A percentile compares a stretch with the other conserved stretches of the same genome.
phyloP scores from a whole-genome alignment of 768 basidiomycete genomes.

The Hortiboletus flavorubellus region DNA sequence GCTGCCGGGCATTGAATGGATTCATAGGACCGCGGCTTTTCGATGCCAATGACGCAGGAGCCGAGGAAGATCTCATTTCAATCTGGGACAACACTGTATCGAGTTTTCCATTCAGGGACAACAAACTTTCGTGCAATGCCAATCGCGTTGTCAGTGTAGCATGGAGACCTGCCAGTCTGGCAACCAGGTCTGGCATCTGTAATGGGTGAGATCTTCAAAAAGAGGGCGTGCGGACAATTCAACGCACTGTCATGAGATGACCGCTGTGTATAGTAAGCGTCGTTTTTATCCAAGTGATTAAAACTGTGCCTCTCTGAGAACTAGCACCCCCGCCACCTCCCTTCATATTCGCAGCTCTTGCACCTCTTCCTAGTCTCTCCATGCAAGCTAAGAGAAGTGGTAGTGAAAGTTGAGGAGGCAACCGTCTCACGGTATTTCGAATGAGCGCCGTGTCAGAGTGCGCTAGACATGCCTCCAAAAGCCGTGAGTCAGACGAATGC shows the following conservation, averaged over 20 bases:
- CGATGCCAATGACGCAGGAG: conserved; percentile 52
- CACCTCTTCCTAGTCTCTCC: conserved; percentile 79
- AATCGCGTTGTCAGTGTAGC: conserved; percentile 76
- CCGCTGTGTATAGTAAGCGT: conserved; percentile 84
- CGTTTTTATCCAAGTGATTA: conserved; percentile 76
- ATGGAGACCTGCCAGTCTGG: conserved; percentile 82
- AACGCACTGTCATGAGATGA: conserved; percentile 88
- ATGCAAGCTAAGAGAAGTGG: conserved; percentile 85
- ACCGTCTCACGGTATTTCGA: conserved; percentile 77
- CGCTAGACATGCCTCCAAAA: conserved; percentile 82
- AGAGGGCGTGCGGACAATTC: neutral
- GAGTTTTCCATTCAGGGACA: conserved; percentile 83
- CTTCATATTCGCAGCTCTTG: conserved; percentile 67
- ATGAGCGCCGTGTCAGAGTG: conserved; percentile 83
- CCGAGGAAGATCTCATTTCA: conserved; percentile 76
- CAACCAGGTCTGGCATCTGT: conserved; percentile 90
- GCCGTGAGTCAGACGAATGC: conserved; percentile 86
- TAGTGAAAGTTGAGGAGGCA: conserved; percentile 85
- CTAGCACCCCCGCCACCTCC: conserved; percentile 78
- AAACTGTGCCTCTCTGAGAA: conserved; percentile 66
- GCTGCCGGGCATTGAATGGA: conserved; percentile 37
- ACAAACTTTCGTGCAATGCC: conserved; percentile 77
- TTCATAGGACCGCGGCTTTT: conserved; percentile 37
- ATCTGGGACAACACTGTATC: conserved; percentile 95
- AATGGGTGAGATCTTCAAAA: conserved; percentile 9